Evolutionary conservation across 306 rosid species (phyloP).

Genomic region (Gillenia trifoliata): DNA sequence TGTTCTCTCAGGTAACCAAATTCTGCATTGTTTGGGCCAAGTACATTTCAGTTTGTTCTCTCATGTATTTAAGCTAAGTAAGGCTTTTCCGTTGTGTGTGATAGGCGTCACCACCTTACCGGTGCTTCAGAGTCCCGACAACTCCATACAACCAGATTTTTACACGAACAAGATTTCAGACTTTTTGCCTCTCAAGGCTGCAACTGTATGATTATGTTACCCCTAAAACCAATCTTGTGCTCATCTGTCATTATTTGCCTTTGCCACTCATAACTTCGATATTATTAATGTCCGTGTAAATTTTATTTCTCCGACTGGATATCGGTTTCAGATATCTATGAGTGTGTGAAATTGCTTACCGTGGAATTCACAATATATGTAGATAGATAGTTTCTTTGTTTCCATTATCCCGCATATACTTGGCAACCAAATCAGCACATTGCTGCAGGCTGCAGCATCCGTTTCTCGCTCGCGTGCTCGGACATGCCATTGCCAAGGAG

Average conservation of each 20-base stretch:
- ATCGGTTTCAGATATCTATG: not conserved
- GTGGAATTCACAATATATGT: not conserved
- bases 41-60: not conserved
- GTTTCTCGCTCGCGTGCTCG: not conserved
- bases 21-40: not conserved
- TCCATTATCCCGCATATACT: not conserved
- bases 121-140: conserved; percentile 71
- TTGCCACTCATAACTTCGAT: not conserved
- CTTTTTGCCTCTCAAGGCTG: conserved; percentile 70
- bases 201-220: conserved; percentile 48
- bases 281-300: not conserved
- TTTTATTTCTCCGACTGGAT: not conserved
- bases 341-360: not conserved
- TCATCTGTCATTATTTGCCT: not conserved
- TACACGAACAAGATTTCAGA: conserved; percentile 86
- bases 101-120: conserved; percentile 64
- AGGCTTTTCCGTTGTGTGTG: not conserved
- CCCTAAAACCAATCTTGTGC: not conserved
- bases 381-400: not conserved
- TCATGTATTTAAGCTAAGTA: not conserved
- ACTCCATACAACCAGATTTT: conserved; percentile 84
- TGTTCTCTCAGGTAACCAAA: conserved; percentile 59
- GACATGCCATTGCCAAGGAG: not conserved
- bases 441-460: not conserved
- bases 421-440: not conserved